A percentile compares a stretch with the other conserved stretches of the same genome.
Conservation (phyloP, 2,329 filamentous ascomycete species). For the Colletotrichum truncatum region DNA sequence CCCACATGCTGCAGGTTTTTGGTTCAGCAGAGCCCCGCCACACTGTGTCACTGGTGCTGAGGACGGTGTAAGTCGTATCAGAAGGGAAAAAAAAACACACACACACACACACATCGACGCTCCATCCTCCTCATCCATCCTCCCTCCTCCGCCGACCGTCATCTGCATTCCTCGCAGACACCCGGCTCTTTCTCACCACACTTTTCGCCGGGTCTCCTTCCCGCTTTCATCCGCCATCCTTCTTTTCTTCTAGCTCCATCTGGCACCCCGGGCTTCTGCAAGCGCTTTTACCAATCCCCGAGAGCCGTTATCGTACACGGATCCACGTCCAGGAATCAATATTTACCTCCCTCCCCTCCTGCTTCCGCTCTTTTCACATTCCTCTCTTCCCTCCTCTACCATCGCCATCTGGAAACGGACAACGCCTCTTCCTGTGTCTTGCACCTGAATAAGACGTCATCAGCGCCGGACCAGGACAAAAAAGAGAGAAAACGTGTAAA, state of each 20-base stretch:
- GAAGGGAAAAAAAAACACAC: background rate
- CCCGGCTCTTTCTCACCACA: slow-evolving; percentile 3
- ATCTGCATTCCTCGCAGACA: slow-evolving; percentile 28
- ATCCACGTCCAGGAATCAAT: slow-evolving; percentile 19
- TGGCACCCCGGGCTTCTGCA: slow-evolving; percentile 17
- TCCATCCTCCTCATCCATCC: background rate
- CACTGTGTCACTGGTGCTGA: slow-evolving; percentile 19
- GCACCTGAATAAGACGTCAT: slow-evolving; percentile 1
- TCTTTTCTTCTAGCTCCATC: slow-evolving; percentile 22
- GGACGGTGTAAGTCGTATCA: slow-evolving; percentile 27
- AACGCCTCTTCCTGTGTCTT: background rate
- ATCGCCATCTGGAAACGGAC: slow-evolving; percentile 25
- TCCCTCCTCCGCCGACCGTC: slow-evolving; percentile 12
- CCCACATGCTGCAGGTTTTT: background rate
- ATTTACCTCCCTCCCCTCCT: slow-evolving; percentile 27
- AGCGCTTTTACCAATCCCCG: slow-evolving; percentile 18
- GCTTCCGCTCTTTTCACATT: slow-evolving; percentile 23
- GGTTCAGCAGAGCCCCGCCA: background rate
- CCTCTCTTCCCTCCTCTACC: slow-evolving; percentile 13
- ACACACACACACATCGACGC: background rate
- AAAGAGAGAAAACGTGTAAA: slow-evolving; percentile 29
- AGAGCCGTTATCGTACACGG: slow-evolving; percentile 28
- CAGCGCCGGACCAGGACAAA: slow-evolving; percentile 17
- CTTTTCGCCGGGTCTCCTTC: slow-evolving; percentile 8
- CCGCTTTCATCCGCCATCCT: slow-evolving; percentile 27